Conservation (phyloP, 2,329 filamentous ascomycete genomes). For the Paradendryphiella salina region DNA sequence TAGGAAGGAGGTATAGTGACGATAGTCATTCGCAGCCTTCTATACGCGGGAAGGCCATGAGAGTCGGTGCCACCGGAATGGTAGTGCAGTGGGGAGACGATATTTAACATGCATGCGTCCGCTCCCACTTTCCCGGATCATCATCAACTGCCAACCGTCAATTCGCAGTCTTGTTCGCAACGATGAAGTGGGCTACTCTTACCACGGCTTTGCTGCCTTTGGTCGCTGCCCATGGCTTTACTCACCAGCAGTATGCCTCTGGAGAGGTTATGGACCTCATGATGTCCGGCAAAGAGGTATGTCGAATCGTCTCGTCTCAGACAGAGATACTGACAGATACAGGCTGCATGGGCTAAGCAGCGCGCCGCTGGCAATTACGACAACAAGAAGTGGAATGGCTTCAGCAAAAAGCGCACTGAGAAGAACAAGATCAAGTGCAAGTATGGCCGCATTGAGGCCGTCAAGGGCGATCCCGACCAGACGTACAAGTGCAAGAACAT, state of each 20-base stretch:
- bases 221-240: conserved; percentile 35
- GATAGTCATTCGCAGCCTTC: conserved; percentile 21
- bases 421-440: conserved; percentile 40
- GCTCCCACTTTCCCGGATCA: conserved; percentile 20
- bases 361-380: conserved; percentile 39
- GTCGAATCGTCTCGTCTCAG: not conserved
- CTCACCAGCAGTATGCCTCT: conserved; percentile 38
- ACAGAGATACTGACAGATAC: conserved; percentile 13
- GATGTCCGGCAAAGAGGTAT: conserved; percentile 43
- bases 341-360: conserved; percentile 40
- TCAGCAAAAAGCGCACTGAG: conserved; percentile 33
- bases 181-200: conserved; percentile 42
- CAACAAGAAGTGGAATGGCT: conserved; percentile 39
- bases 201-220: conserved; percentile 38
- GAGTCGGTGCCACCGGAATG: conserved; percentile 6
- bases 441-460: conserved; percentile 44
- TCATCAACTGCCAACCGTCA: conserved; percentile 30
- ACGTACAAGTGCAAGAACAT: conserved; percentile 51
- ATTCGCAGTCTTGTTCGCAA: conserved; percentile 26
- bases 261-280: conserved; percentile 43
- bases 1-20: conserved; percentile 39
- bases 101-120: conserved; percentile 21
- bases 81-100: conserved; percentile 1
- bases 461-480: conserved; percentile 45
- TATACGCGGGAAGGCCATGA: conserved; percentile 18